Base-by-base conservation (phyloP, 1,284 basidiomycete species). In the Pseudomicrostroma phylloplanum region DNA sequence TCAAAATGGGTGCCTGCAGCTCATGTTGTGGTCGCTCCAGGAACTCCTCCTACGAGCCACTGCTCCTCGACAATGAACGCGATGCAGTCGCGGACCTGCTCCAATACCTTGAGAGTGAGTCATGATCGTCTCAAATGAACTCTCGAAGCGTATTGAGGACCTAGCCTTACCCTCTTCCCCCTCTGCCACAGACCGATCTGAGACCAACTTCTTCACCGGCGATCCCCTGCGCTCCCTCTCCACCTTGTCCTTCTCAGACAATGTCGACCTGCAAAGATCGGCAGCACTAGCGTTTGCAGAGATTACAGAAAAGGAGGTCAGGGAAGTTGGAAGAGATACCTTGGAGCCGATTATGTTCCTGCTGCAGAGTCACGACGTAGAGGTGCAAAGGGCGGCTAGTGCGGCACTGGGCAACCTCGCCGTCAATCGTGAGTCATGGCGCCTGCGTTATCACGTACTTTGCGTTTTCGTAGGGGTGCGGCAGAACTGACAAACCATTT, bases 261-360 rank as follows among this genome's bases (percentile, higher is more conserved):
- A 99, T 82, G 96, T 99, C 74, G 96, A 98, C 82, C 84, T 99
- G 42, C 96, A 99, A 83, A 87, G 96, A 57, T 96, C 92, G 70
- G 96, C 96, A 1, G 96, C 96, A 3, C 86, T 99, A 55, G 96
- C 96, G 0, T 99, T 98, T 79, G 96, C 96, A 56, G 96, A 99
- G 81, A 99, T 98, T 71, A 99, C 96, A 19, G 96, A 99, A 83
- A 98, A 98, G 83, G 96, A 99, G 82, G 94, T 98, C 58, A 86
- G 93, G 57, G 91, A 92, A 63, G 96, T 99, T 19, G 92, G 91
- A 15, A 85, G 96, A 67, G 96, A 98, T 81, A 99, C 96, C 6
- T 86, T 99, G 73, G 96, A 99, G 81, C 96, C 96, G 57, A 93
- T 99, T 70, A 87, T 98, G 68, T 99, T 96, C 82, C 86, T 99